Conservation (phyloP, 2,329 filamentous ascomycete species). For the Nothomitra cinnamomea region DNA sequence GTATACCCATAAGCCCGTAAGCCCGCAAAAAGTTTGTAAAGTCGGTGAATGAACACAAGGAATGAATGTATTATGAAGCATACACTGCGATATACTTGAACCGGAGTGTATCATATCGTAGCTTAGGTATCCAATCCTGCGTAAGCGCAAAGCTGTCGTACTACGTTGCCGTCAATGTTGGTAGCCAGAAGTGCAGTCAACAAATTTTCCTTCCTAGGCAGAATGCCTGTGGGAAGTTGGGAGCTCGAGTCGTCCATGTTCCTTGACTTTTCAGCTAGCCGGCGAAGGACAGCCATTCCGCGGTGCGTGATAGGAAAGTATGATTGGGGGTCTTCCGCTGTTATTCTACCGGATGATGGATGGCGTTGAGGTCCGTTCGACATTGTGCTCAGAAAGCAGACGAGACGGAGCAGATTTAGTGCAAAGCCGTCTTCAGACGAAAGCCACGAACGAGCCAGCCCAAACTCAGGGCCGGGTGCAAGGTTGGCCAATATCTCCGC, state of each 20-base stretch:
- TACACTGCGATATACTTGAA: neutral
- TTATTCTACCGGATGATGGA: slow-evolving; percentile 17
- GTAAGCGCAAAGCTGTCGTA: slow-evolving; percentile 52
- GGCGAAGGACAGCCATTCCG: slow-evolving; percentile 49
- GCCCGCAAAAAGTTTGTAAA: neutral
- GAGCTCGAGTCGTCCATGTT: slow-evolving; percentile 18
- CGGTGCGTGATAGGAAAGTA: slow-evolving; percentile 43
- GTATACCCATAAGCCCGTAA: neutral
- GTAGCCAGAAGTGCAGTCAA: slow-evolving; percentile 50
- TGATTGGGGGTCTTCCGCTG: slow-evolving; percentile 25
- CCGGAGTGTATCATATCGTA: neutral
- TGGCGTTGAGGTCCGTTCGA: slow-evolving; percentile 31
- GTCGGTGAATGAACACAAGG: neutral
- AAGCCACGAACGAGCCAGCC: slow-evolving; percentile 64
- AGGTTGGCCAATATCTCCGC: slow-evolving; percentile 75
- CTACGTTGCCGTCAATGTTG: slow-evolving; percentile 42
- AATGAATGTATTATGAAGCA: slow-evolving; percentile 2
- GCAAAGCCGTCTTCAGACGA: slow-evolving; percentile 71
- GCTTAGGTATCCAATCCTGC: slow-evolving; percentile 33
- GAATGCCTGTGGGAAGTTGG: slow-evolving; percentile 40
- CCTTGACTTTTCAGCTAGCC: slow-evolving; percentile 47
- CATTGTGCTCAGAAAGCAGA: slow-evolving; percentile 52
- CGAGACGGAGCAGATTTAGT: slow-evolving; percentile 58
- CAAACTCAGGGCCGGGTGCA: slow-evolving; percentile 51
- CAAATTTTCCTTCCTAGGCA: slow-evolving; percentile 51